phyloP scores from a whole-genome alignment of 2,329 filamentous ascomycete genomes.

The Cladosporium colombiae region DNA sequence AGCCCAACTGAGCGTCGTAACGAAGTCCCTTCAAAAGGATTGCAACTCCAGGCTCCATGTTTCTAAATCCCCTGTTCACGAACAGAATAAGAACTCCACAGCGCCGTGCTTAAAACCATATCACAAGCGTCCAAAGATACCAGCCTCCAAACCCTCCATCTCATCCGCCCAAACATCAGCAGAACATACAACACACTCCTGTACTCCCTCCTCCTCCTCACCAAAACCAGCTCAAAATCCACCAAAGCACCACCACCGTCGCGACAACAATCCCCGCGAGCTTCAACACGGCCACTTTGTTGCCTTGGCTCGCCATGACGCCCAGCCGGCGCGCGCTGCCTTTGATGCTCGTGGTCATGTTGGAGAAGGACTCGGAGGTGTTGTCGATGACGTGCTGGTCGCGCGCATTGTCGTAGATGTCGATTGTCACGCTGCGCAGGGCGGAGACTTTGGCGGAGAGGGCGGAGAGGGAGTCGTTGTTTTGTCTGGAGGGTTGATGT shows the following conservation, averaged over 20 bases:
- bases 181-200: not conserved
- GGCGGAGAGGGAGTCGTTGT: conserved; percentile 90
- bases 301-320: conserved; percentile 87
- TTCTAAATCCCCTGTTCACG: not conserved
- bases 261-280: conserved; percentile 79
- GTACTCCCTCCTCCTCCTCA: conserved; percentile 23
- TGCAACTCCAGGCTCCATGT: not conserved
- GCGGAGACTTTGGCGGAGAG: conserved; percentile 88
- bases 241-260: conserved; percentile 73
- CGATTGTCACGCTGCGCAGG: conserved; percentile 88
- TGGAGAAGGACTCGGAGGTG: conserved; percentile 87
- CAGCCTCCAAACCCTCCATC: not conserved
- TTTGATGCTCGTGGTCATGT: conserved; percentile 78
- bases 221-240: conserved; percentile 50
- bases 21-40: not conserved
- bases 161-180: not conserved
- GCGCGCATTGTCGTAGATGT: conserved; percentile 96
- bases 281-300: conserved; percentile 88
- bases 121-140: not conserved
- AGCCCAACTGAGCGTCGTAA: not conserved
- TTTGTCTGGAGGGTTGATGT: conserved; percentile 58
- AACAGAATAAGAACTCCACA: conserved; percentile 12
- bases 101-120: conserved; percentile 20
- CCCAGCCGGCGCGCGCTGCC: conserved; percentile 80
- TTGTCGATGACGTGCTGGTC: conserved; percentile 85